phyloP scores from a whole-genome alignment of 495 filamentous ascomycete species.

The Parathielavia appendiculata region DNA sequence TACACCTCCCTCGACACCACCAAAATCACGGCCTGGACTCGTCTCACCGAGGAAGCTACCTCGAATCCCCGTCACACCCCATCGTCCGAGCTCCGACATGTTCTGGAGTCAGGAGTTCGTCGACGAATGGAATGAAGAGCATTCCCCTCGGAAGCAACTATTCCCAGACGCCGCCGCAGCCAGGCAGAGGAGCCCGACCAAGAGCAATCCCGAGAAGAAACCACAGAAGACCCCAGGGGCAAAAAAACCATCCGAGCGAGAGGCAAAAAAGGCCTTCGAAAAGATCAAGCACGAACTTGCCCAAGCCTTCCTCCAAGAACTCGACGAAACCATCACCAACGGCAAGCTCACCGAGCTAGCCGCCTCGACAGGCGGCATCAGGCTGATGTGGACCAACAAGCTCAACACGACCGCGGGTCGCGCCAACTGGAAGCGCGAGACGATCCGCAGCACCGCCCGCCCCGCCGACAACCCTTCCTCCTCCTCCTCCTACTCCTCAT shows the following conservation, averaged over 20 bases:
- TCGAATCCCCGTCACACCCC: conserved; percentile 38
- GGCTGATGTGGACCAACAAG: conserved; percentile 76
- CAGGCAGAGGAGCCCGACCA: conserved; percentile 16
- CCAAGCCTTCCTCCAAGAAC: conserved; percentile 59
- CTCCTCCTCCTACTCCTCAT: no score
- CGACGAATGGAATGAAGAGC: conserved; percentile 77
- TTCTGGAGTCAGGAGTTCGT: conserved; percentile 76
- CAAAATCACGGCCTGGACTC: conserved; percentile 27
- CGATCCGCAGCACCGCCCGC: conserved; percentile 31
- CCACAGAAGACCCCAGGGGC: conserved; percentile 16
- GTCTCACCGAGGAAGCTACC: conserved; percentile 37
- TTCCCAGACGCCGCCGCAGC: conserved; percentile 29
- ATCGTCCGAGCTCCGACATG: conserved; percentile 64
- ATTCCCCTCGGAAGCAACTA: conserved; percentile 61
- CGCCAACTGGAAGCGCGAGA: conserved; percentile 72
- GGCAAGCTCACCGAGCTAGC: conserved; percentile 58
- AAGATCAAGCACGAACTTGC: conserved; percentile 61
- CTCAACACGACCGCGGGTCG: conserved; percentile 83
- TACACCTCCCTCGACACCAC: conserved; percentile 28
- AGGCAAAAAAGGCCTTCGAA: conserved; percentile 54
- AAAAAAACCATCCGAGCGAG: conserved; percentile 54
- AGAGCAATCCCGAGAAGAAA: conserved; percentile 57
- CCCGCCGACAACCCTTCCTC: not conserved
- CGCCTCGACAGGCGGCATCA: conserved; percentile 66
- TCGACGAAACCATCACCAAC: conserved; percentile 62